phyloP scores from a whole-genome alignment of 345 rosid genomes.

The Arabis alpina region DNA sequence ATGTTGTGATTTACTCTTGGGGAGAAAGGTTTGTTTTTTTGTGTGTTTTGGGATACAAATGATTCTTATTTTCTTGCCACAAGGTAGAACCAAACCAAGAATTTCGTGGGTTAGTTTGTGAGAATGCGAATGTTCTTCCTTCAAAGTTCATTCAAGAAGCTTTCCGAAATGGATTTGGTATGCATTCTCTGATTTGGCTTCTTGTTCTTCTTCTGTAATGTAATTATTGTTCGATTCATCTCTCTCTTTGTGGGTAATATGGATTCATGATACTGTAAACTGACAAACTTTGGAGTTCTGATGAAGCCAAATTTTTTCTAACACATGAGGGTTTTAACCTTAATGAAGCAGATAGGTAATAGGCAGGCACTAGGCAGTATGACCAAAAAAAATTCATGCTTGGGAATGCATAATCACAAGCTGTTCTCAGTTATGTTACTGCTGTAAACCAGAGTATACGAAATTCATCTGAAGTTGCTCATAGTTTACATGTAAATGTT shows the following conservation, averaged over 20 bases:
- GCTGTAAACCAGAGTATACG: constrained; percentile 11
- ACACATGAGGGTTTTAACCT: too few species aligned
- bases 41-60: constrained; percentile 22
- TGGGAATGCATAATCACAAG: background rate
- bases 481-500: constrained; percentile 33
- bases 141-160: constrained; percentile 80
- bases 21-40: background rate
- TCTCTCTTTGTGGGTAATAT: background rate
- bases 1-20: constrained; percentile 17
- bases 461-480: constrained; percentile 2
- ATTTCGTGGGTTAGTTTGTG: constrained; percentile 85
- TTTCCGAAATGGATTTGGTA: constrained; percentile 76
- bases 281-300: too few species aligned
- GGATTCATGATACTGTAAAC: constrained; percentile 8
- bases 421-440: background rate
- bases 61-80: constrained; percentile 54
- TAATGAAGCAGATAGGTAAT: too few species aligned
- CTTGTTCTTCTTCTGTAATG: background rate
- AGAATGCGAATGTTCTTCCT: constrained; percentile 97
- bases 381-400: background rate
- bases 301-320: background rate
- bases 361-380: background rate
- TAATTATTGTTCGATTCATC: background rate
- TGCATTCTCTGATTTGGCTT: constrained; percentile 37
- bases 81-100: constrained; percentile 99